phyloP scores from a whole-genome alignment of 2,329 filamentous ascomycete species.

The Nemania sp. region DNA sequence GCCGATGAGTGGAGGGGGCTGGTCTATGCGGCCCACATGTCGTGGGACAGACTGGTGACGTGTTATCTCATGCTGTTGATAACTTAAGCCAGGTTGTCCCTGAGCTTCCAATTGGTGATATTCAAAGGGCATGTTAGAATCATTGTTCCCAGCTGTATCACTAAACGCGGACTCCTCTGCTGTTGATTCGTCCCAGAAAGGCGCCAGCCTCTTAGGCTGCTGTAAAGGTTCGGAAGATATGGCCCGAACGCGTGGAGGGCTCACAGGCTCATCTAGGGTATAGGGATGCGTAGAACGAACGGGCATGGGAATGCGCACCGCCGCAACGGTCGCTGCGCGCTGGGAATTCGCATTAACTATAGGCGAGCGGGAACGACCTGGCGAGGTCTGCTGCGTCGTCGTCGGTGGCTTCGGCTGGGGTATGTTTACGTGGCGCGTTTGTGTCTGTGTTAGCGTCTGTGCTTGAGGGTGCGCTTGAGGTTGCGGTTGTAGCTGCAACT shows the following conservation, averaged over 20 bases:
- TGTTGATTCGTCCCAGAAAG: conserved; percentile 43
- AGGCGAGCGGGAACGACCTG: conserved; percentile 37
- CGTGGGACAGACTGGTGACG: conserved; percentile 34
- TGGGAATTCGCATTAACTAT: conserved; percentile 39
- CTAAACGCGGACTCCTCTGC: conserved; percentile 42
- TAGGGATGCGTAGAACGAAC: conserved; percentile 30
- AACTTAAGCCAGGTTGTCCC: conserved; percentile 24
- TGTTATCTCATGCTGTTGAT: conserved; percentile 35
- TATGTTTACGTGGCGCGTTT: conserved; percentile 24
- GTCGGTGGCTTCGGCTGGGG: conserved; percentile 24
- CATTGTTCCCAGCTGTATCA: conserved; percentile 41
- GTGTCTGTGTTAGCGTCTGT: not conserved
- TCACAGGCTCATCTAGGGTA: conserved; percentile 34
- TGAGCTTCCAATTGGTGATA: conserved; percentile 32
- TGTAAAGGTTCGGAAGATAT: conserved; percentile 35
- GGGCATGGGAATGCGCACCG: conserved; percentile 32
- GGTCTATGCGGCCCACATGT: conserved; percentile 25
- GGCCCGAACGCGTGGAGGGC: conserved; percentile 29
- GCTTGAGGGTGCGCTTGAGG: conserved; percentile 1
- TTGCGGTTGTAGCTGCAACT: conserved; percentile 24
- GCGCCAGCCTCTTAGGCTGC: conserved; percentile 30
- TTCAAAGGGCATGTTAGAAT: conserved; percentile 31
- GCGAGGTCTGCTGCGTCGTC: conserved; percentile 33
- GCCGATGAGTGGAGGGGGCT: conserved; percentile 37
- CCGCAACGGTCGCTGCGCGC: conserved; percentile 31